Evolutionary conservation across 1,284 basidiomycete species (phyloP), one percentile per base, ranked within the genome.

Genomic region (Puccinia novopanici): DNA sequence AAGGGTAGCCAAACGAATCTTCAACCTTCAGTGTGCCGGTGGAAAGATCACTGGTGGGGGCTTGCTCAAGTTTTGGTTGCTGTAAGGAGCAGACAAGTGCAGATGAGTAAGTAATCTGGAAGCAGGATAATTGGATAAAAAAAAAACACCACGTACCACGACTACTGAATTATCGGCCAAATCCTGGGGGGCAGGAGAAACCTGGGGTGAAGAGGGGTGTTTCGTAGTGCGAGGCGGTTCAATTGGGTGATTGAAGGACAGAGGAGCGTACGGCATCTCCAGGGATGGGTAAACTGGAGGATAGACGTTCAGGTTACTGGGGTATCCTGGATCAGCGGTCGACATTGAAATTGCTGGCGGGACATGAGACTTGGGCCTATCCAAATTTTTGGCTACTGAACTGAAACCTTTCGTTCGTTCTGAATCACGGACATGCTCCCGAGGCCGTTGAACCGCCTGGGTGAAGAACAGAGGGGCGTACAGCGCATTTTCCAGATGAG

Each of bases 291-390:
- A 67, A 48, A 67, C 61, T n/a, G 61, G 27, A 24, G 61, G 75
- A 68, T 77, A 77, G n/a, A 77, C 50, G 34, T 19, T 59, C 59
- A 75, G 57, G 34, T 63, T 75, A 8, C 4, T 45, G 12, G 74
- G 74, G 50, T 75, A 75, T 13, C 40, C 40, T 10, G 24, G 30
- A 30, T 48, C 45, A 24, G 12, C 57, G 15, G n/a, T 50, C 42
- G 61, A 63, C 34, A 24, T 65, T 2, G 74, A 30, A 63, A 50
- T 57, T 42, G 9, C 50, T 40, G 40, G 40, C 57, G 9, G 57
- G 27, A 37, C 22, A 27, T 22, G 37, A 10, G 55, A 63, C 17
- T 45, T n/a, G 8, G 37, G 30, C 1, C 13, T 48, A 4, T 67
- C 42, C 40, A 45, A 67, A 67, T 27, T 42, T 24, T 45, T 27